These are phyloP conservation scores for Claviceps sp. DNA, from an alignment of 2,329 filamentous ascomycete species.

Conservation along the genomic window DNA sequence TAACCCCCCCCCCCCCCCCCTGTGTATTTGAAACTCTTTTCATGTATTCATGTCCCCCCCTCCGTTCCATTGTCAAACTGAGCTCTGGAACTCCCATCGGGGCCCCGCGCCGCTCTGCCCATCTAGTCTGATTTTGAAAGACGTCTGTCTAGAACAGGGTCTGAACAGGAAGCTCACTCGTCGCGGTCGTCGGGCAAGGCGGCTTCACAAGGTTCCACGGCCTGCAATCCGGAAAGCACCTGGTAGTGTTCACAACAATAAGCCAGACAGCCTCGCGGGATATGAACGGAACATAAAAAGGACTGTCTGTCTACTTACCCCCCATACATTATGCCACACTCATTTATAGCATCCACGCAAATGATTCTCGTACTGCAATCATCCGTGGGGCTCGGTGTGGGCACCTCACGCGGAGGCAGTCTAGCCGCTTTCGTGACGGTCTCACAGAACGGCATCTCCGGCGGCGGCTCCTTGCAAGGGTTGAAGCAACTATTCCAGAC, in stretches of 20 bases:
- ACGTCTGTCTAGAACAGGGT: background rate
- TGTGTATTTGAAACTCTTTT: background rate
- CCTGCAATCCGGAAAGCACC: slow-evolving; percentile 13
- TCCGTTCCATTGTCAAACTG: background rate
- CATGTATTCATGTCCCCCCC: background rate
- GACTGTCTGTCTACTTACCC: slow-evolving; percentile 7
- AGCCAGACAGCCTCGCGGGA: background rate
- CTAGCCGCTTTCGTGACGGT: background rate
- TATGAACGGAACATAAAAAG: background rate
- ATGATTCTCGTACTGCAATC: slow-evolving; percentile 14
- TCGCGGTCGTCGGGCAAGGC: slow-evolving; percentile 6
- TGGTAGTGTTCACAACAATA: background rate
- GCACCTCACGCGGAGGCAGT: background rate
- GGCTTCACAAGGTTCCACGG: slow-evolving; percentile 9
- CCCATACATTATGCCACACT: slow-evolving; percentile 13
- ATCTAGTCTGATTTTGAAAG: background rate
- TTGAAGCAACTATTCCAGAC: background rate
- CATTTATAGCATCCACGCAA: slow-evolving; percentile 13
- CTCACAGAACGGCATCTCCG: background rate
- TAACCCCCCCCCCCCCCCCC: background rate
- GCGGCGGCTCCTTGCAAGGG: background rate
- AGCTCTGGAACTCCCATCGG: background rate
- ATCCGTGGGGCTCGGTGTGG: background rate
- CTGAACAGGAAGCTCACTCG: background rate
- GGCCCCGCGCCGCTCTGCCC: background rate